Base-by-base conservation (phyloP, 2,329 filamentous ascomycete genomes). In the Diaporthe helianthi region DNA sequence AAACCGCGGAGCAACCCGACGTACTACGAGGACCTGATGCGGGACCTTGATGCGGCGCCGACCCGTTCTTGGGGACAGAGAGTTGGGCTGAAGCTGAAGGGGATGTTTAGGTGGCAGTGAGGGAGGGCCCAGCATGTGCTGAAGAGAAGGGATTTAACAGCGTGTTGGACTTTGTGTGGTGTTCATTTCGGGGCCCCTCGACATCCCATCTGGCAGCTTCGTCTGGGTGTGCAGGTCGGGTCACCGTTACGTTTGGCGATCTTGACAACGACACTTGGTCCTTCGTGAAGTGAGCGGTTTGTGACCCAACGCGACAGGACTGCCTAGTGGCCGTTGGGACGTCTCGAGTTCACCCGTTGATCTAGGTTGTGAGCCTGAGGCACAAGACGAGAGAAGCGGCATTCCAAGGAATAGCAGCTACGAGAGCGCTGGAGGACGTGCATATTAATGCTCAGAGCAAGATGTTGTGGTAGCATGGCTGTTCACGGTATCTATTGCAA, bases 31-130 rank as follows among this genome's bases (percentile, higher is more conserved):
- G 86, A 90, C 72, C 78, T 92, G 36, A 76, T 90, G 0, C 82
- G 80, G 65, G 90, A 92, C 77, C 83, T 92, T 29, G 86, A 91
- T 44, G 86, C 86, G 73, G 89, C 87, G 4, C 90, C 89, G 2
- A 85, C 80, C 49, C 80, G 89, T 69, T 84, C 84, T 9, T 88
- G 83, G 80, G 75, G 86, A 26, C 81, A 84, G 61, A 82, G 85
- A 65, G 70, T 88, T 61, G 78, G 81, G 71, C 86, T 90, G 75
- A 83, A 83, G 71, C 75, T 90, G 72, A 84, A 85, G 71, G 89
- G 89, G 13, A 83, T 89, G 78, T 83, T 92, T 71, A 82, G 89
- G 70, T 80, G 90, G 69, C 79, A 85, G 74, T 90, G 80, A 79
- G 17, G 10, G 9, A 44, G 12, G 15, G 36, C 2, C 5, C 36